Base-by-base conservation (phyloP, 805 yeast species). In the Phaffomyces antillensis region DNA sequence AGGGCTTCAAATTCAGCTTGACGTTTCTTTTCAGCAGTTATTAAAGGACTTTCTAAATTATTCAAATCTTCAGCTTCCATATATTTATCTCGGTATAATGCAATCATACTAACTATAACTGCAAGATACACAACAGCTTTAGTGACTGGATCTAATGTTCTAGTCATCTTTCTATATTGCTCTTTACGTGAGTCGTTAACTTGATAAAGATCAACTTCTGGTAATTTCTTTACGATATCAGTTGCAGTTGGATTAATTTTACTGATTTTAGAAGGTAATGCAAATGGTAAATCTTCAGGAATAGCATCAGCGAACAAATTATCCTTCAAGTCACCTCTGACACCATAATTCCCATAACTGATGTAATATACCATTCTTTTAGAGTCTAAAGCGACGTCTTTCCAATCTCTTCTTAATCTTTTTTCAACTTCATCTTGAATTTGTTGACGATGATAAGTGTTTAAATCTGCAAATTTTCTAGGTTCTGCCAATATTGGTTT, bases 291-390 rank as follows among this genome's bases (percentile, higher is more conserved):
- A 59, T 83, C 88, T 40, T 71, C 72, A 1, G 86, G 89, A 8
- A 69, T 59, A 5, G 56, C 61, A 25, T 53, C 50, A n/a, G 68
- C 60, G 45, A 65, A 68, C 67, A 77, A 69, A 50, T 68, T 69
- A 41, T 64, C 62, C 16, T 63, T 62, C 44, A 82, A 73, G 18
- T 75, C 75, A 40, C 75, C 79, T 49, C 95, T 69, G 2, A 79
- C 81, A 0, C 89, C 93, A 72, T 84, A 77, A 40, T 81, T 69
- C 2, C 90, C 90, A 61, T 79, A 85, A 0, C 81, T 72, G 28
- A 81, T 70, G 64, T 72, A 81, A 59, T 78, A 82, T 10, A 77
- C 72, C 50, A 82, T 66, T 49, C 73, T 67, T 56, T 83, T 82
- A 42, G 73, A 73, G 41, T 74, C 71, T 12, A 48, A 48, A 5